Evolutionary conservation across 169 alveolate genomes (phyloP).

Genomic region (Ichthyophthirius multifiliis): DNA sequence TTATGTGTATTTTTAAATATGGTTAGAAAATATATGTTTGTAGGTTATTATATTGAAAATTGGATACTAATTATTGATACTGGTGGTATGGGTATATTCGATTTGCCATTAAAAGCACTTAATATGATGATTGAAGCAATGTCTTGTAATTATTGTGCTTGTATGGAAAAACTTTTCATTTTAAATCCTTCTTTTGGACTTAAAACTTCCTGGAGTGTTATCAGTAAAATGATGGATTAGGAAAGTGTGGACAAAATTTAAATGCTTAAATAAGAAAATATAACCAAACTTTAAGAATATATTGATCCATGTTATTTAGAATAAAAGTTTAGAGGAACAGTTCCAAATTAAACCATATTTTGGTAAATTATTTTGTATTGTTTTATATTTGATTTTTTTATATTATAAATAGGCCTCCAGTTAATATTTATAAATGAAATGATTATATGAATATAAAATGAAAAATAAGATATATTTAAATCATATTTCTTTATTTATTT

Average conservation of each 20-base stretch:
- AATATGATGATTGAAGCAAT: neutral
- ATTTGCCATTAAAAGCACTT: slow-evolving; percentile 5
- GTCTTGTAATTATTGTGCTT: slow-evolving; percentile 15
- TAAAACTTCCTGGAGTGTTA: slow-evolving; percentile 6
- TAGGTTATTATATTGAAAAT: neutral
- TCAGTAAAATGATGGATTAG: slow-evolving; percentile 7
- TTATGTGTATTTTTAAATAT: neutral
- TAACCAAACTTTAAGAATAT: neutral
- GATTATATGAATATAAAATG: no score
- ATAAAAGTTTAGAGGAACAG: neutral
- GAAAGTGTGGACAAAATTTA: slow-evolving; percentile 16
- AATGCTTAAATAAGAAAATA: slow-evolving; percentile 7
- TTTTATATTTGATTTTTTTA: neutral
- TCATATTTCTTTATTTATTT: no score
- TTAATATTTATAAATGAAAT: neutral
- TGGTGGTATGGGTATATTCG: slow-evolving; percentile 2
- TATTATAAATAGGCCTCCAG: neutral
- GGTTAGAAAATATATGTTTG: slow-evolving; percentile 15
- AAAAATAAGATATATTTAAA: no score
- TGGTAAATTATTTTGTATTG: neutral
- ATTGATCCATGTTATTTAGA: neutral
- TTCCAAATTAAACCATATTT: neutral
- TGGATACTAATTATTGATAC: slow-evolving; percentile 13
- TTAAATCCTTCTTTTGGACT: neutral
- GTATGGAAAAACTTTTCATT: slow-evolving; percentile 2